Conservation (phyloP, 352 stramenopile genomes). For the Phytopythium litorale region DNA sequence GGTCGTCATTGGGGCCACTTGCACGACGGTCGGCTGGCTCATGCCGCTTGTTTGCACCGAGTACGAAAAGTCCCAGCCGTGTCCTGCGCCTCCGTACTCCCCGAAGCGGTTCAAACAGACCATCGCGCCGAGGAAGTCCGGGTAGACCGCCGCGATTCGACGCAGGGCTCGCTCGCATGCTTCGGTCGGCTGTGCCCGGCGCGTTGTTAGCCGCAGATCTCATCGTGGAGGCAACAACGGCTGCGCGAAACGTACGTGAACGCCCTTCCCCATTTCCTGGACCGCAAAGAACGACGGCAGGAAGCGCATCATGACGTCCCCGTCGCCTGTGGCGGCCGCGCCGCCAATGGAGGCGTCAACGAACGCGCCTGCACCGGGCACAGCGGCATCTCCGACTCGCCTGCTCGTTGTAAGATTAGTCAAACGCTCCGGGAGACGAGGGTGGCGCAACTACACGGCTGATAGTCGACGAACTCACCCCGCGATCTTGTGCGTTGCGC, state of each 20-base stretch:
- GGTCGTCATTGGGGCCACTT: neutral
- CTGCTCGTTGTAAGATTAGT: conserved; percentile 19
- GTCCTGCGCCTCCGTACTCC: conserved; percentile 67
- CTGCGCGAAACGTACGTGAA: conserved; percentile 41
- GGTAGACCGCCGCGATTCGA: conserved; percentile 50
- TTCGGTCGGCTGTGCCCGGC: conserved; percentile 36
- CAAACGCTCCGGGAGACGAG: neutral
- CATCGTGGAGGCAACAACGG: neutral
- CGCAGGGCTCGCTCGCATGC: conserved; percentile 53
- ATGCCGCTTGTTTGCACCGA: conserved; percentile 38
- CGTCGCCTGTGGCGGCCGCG: conserved; percentile 84
- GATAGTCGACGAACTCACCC: conserved; percentile 35
- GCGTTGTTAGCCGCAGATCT: neutral
- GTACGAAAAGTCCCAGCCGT: conserved; percentile 75
- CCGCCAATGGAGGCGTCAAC: conserved; percentile 79
- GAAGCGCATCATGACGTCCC: conserved; percentile 92
- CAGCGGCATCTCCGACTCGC: conserved; percentile 83
- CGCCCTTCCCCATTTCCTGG: conserved; percentile 69
- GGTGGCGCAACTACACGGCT: neutral
- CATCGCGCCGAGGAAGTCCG: conserved; percentile 70
- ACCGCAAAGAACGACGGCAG: conserved; percentile 81
- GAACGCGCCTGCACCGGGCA: conserved; percentile 84
- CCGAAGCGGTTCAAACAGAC: conserved; percentile 73
- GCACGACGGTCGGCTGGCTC: neutral
- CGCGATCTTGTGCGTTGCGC: conserved; percentile 86